phyloP scores from a whole-genome alignment of 2,329 filamentous ascomycete genomes.

The Alternaria sp. region DNA sequence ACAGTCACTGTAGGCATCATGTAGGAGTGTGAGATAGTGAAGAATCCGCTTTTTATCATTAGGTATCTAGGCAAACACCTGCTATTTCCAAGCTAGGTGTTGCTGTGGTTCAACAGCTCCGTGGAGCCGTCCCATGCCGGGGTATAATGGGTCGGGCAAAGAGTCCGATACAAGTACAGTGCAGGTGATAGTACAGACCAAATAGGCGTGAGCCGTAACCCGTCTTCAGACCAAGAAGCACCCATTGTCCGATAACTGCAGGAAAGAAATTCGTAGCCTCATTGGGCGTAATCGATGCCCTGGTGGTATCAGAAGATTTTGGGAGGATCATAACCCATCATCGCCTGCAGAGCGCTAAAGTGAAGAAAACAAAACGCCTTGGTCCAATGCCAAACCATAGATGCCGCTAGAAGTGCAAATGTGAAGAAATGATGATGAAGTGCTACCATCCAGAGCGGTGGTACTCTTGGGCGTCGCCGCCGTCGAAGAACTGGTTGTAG shows the following conservation, averaged over 20 bases:
- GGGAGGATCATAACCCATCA: slow-evolving; percentile 38
- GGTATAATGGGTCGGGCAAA: slow-evolving; percentile 44
- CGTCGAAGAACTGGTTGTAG: slow-evolving; percentile 78
- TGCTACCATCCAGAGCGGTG: slow-evolving; percentile 82
- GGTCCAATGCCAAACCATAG: slow-evolving; percentile 40
- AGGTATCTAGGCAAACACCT: slow-evolving; percentile 43
- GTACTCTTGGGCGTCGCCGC: slow-evolving; percentile 75
- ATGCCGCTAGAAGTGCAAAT: slow-evolving; percentile 48
- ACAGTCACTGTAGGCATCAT: slow-evolving; percentile 10
- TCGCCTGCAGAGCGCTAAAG: slow-evolving; percentile 29
- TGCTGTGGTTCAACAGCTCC: slow-evolving; percentile 32
- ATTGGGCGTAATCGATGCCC: slow-evolving; percentile 42
- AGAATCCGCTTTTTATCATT: slow-evolving; percentile 44
- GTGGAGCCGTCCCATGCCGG: slow-evolving; percentile 29
- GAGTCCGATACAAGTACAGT: slow-evolving; percentile 49
- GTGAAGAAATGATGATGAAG: slow-evolving; percentile 16
- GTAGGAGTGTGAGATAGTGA: slow-evolving; percentile 6
- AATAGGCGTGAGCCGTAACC: slow-evolving; percentile 48
- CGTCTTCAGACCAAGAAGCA: slow-evolving; percentile 40
- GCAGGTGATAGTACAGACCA: slow-evolving; percentile 50
- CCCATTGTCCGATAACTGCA: slow-evolving; percentile 36
- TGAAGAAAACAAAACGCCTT: slow-evolving; percentile 33
- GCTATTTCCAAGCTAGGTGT: slow-evolving; percentile 38
- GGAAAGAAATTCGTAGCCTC: slow-evolving; percentile 49
- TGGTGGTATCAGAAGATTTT: slow-evolving; percentile 47